Base-by-base conservation (phyloP, 1,139 yeast species). In the Kodamaea fungicola region DNA sequence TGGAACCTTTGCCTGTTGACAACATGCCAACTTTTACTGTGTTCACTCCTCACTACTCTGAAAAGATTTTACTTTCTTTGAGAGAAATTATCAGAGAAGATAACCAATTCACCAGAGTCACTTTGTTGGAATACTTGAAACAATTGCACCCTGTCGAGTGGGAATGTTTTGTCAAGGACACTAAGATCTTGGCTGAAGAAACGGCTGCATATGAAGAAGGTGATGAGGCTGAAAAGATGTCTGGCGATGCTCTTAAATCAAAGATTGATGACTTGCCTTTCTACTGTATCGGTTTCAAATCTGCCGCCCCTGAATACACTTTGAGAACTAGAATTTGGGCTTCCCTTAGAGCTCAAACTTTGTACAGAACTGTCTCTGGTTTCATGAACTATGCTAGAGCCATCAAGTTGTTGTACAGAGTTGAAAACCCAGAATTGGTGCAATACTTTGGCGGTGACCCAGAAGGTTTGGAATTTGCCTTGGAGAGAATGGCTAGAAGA, bases 351-450 rank as follows among this genome's bases (percentile, higher is more conserved):
- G 92, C 97, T 37, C 98, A 92, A 74, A 92, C 98, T 36, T 75
- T 92, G 65, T 92, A 92, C 74, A 88, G 98, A 74, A 92, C 98
- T 49, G 96, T 92, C 42, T 89, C 97, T 48, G 98, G 98, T 62
- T 92, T 92, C 74, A 92, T 92, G 98, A 92, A 92, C 70, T 92
- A 92, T 63, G 94, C 97, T 22, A 86, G 97, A 73, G 98, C 98
- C 42, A 90, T 92, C 61, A 92, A 92, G 68, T 78, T 92, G 63
- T 79, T 92, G 52, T 92, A 92, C 76, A 88, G 98, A 72, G 98
- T 92, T 57, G 98, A 92, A 70, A 92, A 92, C 70, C 98, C 98
- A 39, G 98, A 92, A 69, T 89, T 94, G 61, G 98, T 92, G 42
- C 96, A 88, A 72, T 85, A 87, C 83, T 88, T 87, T 62, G 98